These are phyloP conservation scores for Ogataea sp. DNA, from an alignment of 805 yeast species.

Conservation along the genomic window DNA sequence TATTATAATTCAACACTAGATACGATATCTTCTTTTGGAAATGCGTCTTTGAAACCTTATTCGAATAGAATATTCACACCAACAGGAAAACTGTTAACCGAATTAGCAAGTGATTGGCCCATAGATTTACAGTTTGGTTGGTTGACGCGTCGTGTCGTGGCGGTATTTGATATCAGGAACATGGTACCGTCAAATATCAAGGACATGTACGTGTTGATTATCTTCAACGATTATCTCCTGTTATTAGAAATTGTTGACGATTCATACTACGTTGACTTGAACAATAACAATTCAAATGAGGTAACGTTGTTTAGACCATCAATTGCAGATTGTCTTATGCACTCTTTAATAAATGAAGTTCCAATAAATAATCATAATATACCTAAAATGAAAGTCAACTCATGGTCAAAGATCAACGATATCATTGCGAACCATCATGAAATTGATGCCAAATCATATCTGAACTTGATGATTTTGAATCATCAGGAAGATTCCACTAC, in stretches of 20 bases:
- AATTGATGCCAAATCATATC: slow-evolving; percentile 17
- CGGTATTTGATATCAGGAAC: slow-evolving; percentile 42
- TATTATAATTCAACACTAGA: slow-evolving; percentile 47
- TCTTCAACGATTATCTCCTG: slow-evolving; percentile 75
- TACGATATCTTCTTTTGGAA: slow-evolving; percentile 79
- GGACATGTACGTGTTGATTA: slow-evolving; percentile 50
- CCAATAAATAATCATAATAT: slow-evolving; percentile 59
- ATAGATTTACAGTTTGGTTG: slow-evolving; percentile 79
- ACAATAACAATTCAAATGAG: neutral
- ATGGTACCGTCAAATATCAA: slow-evolving; percentile 17
- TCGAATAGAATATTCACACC: slow-evolving; percentile 77
- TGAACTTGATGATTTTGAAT: slow-evolving; percentile 20
- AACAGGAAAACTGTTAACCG: slow-evolving; percentile 81
- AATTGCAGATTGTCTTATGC: slow-evolving; percentile 78
- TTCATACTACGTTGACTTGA: slow-evolving; percentile 22
- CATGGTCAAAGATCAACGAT: slow-evolving; percentile 58
- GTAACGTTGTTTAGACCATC: slow-evolving; percentile 37
- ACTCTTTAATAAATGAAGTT: slow-evolving; percentile 77
- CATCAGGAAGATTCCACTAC: slow-evolving; percentile 4
- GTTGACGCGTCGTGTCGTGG: slow-evolving; percentile 79
- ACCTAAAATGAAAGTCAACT: slow-evolving; percentile 61
- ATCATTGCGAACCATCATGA: slow-evolving; percentile 41
- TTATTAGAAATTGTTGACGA: slow-evolving; percentile 49
- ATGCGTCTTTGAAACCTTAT: slow-evolving; percentile 39
- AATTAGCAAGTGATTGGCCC: slow-evolving; percentile 85